Evolutionary conservation across 2,329 filamentous ascomycete species (phyloP).

Genomic region (Neonectria sp.): DNA sequence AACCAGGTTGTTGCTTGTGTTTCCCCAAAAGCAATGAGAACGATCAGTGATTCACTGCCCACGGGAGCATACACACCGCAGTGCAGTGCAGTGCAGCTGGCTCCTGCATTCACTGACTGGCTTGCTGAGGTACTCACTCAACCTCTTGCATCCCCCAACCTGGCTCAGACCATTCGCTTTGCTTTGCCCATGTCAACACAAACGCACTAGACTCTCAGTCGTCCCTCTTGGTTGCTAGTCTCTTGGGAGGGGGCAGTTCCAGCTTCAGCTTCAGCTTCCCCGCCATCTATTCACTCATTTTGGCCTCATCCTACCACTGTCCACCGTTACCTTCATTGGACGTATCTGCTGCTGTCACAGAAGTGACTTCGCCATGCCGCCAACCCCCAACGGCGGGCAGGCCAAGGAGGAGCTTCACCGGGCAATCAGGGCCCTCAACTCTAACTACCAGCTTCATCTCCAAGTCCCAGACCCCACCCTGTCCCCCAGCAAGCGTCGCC

Average conservation of each 20-base stretch:
- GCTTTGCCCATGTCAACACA: no score
- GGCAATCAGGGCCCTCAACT: conserved; percentile 46
- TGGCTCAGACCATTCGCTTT: no score
- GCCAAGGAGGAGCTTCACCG: conserved; percentile 42
- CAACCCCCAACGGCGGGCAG: conserved; percentile 22
- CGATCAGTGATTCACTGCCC: neutral
- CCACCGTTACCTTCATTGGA: neutral
- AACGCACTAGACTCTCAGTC: neutral
- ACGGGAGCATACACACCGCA: neutral
- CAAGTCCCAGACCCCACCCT: conserved; percentile 40
- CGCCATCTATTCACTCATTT: no score
- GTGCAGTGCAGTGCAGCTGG: neutral
- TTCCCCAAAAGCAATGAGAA: neutral
- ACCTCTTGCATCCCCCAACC: no score
- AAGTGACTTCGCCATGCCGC: conserved; percentile 34
- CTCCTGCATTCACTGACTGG: neutral
- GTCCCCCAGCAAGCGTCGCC: conserved; percentile 46
- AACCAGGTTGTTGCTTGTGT: neutral
- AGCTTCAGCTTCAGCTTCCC: no score
- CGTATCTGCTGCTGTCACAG: no score
- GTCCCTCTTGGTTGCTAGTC: conserved; percentile 10
- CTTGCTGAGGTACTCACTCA: no score
- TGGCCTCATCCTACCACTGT: neutral
- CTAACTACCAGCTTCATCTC: conserved; percentile 46
- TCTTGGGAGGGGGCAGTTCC: neutral